Conservation (phyloP, 2,329 filamentous ascomycete genomes). For the Talaromyces sp. region DNA sequence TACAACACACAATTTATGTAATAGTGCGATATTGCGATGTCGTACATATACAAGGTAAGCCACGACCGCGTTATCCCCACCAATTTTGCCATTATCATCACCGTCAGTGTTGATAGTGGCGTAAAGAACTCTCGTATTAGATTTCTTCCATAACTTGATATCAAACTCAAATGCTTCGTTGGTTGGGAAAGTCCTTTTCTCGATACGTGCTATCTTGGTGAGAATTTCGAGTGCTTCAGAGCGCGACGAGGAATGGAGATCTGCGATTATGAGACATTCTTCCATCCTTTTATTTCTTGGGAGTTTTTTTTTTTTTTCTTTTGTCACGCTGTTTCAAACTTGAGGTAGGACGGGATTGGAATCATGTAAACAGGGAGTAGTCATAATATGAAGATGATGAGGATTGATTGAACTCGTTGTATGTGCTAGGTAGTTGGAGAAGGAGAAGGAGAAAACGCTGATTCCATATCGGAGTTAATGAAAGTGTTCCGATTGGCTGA, state of each 20-base stretch:
- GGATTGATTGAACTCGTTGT: no score
- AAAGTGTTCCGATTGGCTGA: neutral
- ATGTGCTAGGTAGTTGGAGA: no score
- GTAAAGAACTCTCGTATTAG: constrained; percentile 44
- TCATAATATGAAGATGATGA: no score
- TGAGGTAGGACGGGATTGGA: no score
- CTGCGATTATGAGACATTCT: constrained; percentile 26
- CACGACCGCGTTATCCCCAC: constrained; percentile 22
- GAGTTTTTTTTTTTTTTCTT: constrained; percentile 14
- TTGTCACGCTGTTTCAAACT: neutral
- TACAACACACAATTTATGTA: constrained; percentile 51
- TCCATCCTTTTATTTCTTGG: constrained; percentile 18
- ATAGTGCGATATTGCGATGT: constrained; percentile 40
- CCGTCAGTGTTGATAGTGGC: constrained; percentile 19
- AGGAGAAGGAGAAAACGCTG: no score
- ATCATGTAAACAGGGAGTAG: neutral
- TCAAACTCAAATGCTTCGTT: constrained; percentile 49
- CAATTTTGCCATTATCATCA: neutral
- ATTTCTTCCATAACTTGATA: constrained; percentile 45
- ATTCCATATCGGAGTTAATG: neutral
- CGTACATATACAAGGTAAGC: constrained; percentile 47
- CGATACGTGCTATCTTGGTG: constrained; percentile 35
- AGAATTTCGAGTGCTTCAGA: constrained; percentile 33
- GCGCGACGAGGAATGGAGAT: constrained; percentile 35
- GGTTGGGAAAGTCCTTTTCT: constrained; percentile 48